A percentile compares a stretch with the other conserved stretches of the same genome.
Conservation (phyloP, 2,329 filamentous ascomycete species). For the Phialemonium atrogriseum region DNA sequence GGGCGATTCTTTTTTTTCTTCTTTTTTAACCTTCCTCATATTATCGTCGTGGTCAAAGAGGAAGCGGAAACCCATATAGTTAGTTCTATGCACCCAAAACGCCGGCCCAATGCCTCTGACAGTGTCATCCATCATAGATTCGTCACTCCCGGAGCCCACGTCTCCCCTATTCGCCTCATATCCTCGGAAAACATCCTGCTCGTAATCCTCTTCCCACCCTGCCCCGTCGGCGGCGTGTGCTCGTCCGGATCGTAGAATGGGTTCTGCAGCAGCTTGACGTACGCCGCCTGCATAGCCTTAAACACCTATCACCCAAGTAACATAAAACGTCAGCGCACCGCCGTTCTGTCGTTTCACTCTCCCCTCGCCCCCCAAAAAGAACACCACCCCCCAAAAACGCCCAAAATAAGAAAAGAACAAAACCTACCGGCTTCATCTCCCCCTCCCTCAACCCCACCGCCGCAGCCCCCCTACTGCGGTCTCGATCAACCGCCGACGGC, state of each 20-base stretch:
- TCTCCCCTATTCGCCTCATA: constrained; percentile 76
- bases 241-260: constrained; percentile 92
- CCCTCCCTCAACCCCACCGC: constrained; percentile 65
- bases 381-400: neutral
- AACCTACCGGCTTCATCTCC: constrained; percentile 72
- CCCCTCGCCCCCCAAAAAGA: neutral
- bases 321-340: constrained; percentile 5
- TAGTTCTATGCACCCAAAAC: no score
- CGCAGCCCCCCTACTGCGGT: constrained; percentile 23
- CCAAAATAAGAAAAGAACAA: constrained; percentile 3
- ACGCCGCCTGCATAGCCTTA: constrained; percentile 84
- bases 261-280: constrained; percentile 81
- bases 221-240: constrained; percentile 51
- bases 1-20: no score
- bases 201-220: constrained; percentile 62
- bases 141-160: constrained; percentile 68
- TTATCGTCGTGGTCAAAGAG: no score
- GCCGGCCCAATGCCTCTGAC: no score
- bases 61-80: no score
- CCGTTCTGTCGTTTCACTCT: constrained; percentile 1
- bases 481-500: constrained; percentile 5
- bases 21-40: no score
- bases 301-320: constrained; percentile 45
- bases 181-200: constrained; percentile 75
- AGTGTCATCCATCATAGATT: no score